These are phyloP conservation scores for Colletotrichum sp. DNA, from an alignment of 2,329 filamentous ascomycete species.

Conservation along the genomic window DNA sequence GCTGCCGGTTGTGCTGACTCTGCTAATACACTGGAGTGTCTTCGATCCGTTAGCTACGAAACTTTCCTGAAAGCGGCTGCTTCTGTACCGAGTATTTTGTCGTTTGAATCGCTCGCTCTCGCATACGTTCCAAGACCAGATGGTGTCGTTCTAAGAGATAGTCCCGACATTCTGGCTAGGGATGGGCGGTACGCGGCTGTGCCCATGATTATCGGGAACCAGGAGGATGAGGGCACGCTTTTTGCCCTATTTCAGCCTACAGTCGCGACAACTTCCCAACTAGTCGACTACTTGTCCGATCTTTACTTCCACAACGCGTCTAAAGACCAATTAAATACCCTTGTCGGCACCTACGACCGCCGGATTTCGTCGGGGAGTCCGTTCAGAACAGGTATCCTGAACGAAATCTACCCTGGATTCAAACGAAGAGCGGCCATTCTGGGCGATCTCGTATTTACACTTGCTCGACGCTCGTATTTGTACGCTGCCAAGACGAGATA, in stretches of 20 bases:
- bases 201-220: conserved; percentile 67
- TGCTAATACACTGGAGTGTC: conserved; percentile 65
- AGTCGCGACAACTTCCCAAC: conserved; percentile 61
- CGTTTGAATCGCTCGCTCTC: conserved; percentile 71
- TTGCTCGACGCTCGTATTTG: conserved; percentile 71
- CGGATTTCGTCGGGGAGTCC: conserved; percentile 66
- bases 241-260: conserved; percentile 74
- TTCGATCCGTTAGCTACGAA: conserved; percentile 64
- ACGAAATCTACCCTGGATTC: conserved; percentile 77
- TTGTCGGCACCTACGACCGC: conserved; percentile 69
- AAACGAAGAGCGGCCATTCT: conserved; percentile 78
- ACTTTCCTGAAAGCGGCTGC: conserved; percentile 69
- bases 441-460: conserved; percentile 76
- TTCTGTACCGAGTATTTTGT: conserved; percentile 70
- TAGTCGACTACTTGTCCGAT: conserved; percentile 65
- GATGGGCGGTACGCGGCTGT: conserved; percentile 54
- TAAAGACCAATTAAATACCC: conserved; percentile 49
- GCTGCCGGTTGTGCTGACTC: conserved; percentile 64
- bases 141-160: conserved; percentile 63
- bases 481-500: conserved; percentile 45
- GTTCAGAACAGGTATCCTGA: conserved; percentile 70
- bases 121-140: conserved; percentile 79
- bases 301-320: conserved; percentile 66
- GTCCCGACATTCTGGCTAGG: conserved; percentile 62
- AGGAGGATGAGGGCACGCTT: conserved; percentile 81